Percentiles rank a stretch among this genome's conserved stretches.
Conservation (phyloP, 2,329 filamentous ascomycete species). For the Fusarium keratoplasticum region DNA sequence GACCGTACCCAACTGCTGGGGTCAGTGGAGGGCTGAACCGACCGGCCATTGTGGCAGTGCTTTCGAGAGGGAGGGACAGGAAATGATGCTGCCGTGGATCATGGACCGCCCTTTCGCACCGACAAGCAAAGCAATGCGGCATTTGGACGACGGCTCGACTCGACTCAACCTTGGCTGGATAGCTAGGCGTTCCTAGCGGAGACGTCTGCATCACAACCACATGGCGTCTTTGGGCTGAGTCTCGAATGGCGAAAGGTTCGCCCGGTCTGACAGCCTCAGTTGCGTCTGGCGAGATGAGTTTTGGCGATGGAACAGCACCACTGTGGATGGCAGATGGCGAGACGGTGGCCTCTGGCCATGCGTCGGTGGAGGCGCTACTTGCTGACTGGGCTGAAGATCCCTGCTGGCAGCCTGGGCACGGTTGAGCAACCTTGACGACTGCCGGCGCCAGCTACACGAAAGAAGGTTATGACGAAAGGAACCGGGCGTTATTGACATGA, state of each 20-base stretch:
- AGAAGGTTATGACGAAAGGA: conserved; percentile 25
- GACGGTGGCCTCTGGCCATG: conserved; percentile 29
- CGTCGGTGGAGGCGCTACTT: conserved; percentile 41
- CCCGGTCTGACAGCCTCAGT: conserved; percentile 23
- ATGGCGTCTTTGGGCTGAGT: conserved; percentile 1
- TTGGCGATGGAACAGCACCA: conserved; percentile 27
- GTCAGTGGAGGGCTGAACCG: conserved; percentile 34
- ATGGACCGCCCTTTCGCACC: conserved; percentile 20
- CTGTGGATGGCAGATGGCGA: conserved; percentile 21
- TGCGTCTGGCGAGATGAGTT: conserved; percentile 22
- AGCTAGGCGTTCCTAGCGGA: neutral
- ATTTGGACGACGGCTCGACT: conserved; percentile 8
- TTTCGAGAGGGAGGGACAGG: conserved; percentile 23
- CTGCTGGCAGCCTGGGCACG: conserved; percentile 31
- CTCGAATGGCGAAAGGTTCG: conserved; percentile 5
- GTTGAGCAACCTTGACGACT: conserved; percentile 27
- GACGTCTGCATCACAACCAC: neutral
- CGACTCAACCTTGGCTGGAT: neutral
- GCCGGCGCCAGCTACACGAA: conserved; percentile 27
- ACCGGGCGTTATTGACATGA: conserved; percentile 12
- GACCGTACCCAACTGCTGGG: conserved; percentile 17
- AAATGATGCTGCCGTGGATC: conserved; percentile 17
- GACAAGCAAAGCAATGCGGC: neutral
- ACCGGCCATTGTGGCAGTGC: conserved; percentile 34
- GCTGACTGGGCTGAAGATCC: conserved; percentile 43